A percentile compares a stretch with the other conserved stretches of the same genome.
phyloP scores from a whole-genome alignment of 1,284 basidiomycete species.

The Amylostereum chailletii region DNA sequence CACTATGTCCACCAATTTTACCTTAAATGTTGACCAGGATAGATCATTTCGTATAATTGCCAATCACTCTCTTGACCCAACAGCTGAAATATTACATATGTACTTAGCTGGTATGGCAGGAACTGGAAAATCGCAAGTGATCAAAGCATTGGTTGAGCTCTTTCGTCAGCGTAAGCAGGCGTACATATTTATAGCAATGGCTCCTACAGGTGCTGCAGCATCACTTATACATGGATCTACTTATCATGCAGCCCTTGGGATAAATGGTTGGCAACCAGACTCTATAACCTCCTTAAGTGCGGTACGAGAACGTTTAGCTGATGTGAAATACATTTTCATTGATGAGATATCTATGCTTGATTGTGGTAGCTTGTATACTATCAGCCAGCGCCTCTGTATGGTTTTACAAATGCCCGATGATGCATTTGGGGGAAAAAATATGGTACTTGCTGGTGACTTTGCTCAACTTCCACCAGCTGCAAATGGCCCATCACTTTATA shows the following conservation, averaged over 20 bases:
- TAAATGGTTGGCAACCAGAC: slow-evolving; percentile 8
- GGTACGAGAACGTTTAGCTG: slow-evolving; percentile 12
- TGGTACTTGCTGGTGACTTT: slow-evolving; percentile 20
- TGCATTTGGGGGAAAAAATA: slow-evolving; percentile 17
- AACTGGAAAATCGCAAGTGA: slow-evolving; percentile 34
- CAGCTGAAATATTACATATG: slow-evolving; percentile 21
- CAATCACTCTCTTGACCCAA: slow-evolving; percentile 16
- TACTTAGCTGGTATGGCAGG: slow-evolving; percentile 29
- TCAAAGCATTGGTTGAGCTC: slow-evolving; percentile 25
- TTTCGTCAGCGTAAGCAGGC: slow-evolving; percentile 18
- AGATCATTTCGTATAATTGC: slow-evolving; percentile 25
- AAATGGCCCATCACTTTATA: slow-evolving; percentile 14
- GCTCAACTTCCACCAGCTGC: slow-evolving; percentile 18
- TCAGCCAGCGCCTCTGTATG: slow-evolving; percentile 12
- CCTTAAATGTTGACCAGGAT: slow-evolving; percentile 23
- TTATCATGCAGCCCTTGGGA: slow-evolving; percentile 26
- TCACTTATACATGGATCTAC: slow-evolving; percentile 27
- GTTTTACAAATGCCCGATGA: slow-evolving; percentile 6
- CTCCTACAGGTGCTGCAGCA: slow-evolving; percentile 30
- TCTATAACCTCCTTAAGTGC: slow-evolving; percentile 1
- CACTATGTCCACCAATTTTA: background rate
- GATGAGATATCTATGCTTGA: slow-evolving; percentile 30
- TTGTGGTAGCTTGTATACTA: slow-evolving; percentile 18
- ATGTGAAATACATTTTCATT: slow-evolving; percentile 26
- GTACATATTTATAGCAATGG: slow-evolving; percentile 21